Evolutionary conservation across 768 basidiomycete species (phyloP).

Genomic region (Tricholoma bakamatsutake): DNA sequence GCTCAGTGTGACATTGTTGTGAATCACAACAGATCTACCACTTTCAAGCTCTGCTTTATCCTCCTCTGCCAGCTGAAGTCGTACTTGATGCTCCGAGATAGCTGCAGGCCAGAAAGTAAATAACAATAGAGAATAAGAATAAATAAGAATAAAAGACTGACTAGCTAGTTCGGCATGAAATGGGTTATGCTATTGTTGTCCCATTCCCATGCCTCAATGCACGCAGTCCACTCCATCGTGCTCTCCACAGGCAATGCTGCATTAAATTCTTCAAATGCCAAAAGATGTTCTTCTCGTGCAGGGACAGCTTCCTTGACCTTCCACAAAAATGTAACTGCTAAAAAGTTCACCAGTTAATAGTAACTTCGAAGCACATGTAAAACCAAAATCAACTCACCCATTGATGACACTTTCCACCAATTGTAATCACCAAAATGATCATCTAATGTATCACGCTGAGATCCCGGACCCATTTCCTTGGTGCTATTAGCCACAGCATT

Average conservation of each 20-base stretch:
- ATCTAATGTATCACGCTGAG: constrained; percentile 18
- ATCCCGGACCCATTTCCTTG: constrained; percentile 22
- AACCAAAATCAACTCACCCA: constrained; percentile 13
- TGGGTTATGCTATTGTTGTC: constrained; percentile 2
- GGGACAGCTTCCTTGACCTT: constrained; percentile 11
- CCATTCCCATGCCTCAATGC: constrained; percentile 5
- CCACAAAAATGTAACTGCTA: constrained; percentile 5
- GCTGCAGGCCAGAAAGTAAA: background rate
- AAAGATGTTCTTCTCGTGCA: constrained; percentile 1
- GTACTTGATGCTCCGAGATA: constrained; percentile 6
- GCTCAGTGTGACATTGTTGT: constrained; percentile 11
- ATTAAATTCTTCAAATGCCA: constrained; percentile 9
- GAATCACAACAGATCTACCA: background rate
- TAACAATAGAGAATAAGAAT: background rate
- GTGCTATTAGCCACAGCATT: constrained; percentile 17
- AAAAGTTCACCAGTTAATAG: background rate
- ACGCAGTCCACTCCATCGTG: background rate
- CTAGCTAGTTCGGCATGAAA: background rate
- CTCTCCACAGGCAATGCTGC: background rate
- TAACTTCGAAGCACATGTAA: background rate
- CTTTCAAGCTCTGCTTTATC: constrained; percentile 1
- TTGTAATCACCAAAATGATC: constrained; percentile 20
- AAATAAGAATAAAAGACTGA: background rate
- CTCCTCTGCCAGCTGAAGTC: constrained; percentile 7
- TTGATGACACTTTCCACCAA: constrained; percentile 17